Percentiles rank a stretch among this genome's conserved stretches.
Evolutionary conservation across 208 protist genomes (phyloP).

Genomic region (Wallacemonas sp.): DNA sequence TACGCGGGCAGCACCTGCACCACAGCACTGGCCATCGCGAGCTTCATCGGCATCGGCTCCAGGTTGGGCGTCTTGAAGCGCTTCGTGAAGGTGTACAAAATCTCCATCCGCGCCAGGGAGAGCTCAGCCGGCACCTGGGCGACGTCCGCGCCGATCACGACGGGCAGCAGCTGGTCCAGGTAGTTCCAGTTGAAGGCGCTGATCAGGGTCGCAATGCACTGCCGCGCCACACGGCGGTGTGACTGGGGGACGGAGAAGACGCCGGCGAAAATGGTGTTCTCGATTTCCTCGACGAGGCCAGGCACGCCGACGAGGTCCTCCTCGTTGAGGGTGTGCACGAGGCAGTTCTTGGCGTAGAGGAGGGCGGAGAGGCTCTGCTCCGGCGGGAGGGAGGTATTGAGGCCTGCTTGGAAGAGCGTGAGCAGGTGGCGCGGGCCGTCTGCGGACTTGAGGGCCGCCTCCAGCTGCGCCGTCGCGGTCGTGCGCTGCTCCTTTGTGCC

Average conservation of each 20-base stretch:
- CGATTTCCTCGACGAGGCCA: slow-evolving; percentile 53
- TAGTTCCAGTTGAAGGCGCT: slow-evolving; percentile 85
- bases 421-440: slow-evolving; percentile 55
- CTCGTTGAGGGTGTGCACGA: slow-evolving; percentile 66
- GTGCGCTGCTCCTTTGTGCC: slow-evolving; percentile 77
- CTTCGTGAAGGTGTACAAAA: slow-evolving; percentile 79
- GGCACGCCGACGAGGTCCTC: slow-evolving; percentile 34
- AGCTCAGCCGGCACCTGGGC: slow-evolving; percentile 22
- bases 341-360: slow-evolving; percentile 83
- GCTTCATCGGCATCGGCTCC: slow-evolving; percentile 45
- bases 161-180: slow-evolving; percentile 66
- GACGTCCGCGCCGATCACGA: slow-evolving; percentile 24
- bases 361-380: slow-evolving; percentile 81
- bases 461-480: slow-evolving; percentile 59
- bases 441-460: slow-evolving; percentile 46
- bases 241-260: slow-evolving; percentile 51
- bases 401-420: slow-evolving; percentile 59
- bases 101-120: slow-evolving; percentile 52
- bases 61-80: slow-evolving; percentile 68
- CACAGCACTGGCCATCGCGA: slow-evolving; percentile 45
- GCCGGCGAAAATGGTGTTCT: slow-evolving; percentile 66
- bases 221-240: slow-evolving; percentile 68
- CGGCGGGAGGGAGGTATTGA: slow-evolving; percentile 40
- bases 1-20: slow-evolving; percentile 58
- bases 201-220: slow-evolving; percentile 63